These are phyloP conservation scores for Saprolegnia diclina DNA, from an alignment of 352 stramenopile genomes.

Conservation along the genomic window DNA sequence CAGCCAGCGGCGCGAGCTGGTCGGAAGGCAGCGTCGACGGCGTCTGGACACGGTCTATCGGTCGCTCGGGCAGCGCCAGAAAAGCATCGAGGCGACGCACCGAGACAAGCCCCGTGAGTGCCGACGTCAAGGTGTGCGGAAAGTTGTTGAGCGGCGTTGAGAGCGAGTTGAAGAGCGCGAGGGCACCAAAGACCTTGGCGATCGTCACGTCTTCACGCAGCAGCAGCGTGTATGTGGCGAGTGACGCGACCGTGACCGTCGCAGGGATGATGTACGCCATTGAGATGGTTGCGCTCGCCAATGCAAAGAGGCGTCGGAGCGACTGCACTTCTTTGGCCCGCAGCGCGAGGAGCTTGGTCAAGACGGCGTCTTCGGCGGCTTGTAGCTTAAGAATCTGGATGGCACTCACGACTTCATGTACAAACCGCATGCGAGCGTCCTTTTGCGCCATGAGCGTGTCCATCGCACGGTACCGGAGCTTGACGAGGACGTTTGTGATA, in stretches of 20 bases:
- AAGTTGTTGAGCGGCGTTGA: constrained; percentile 38
- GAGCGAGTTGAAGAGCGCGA: constrained; percentile 52
- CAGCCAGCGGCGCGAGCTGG: not conserved
- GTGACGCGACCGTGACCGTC: constrained; percentile 44
- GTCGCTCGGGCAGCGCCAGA: constrained; percentile 29
- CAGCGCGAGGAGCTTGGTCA: constrained; percentile 46
- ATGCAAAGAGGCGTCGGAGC: constrained; percentile 47
- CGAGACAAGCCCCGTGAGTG: constrained; percentile 41
- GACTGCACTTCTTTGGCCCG: constrained; percentile 41
- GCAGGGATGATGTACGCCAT: constrained; percentile 41
- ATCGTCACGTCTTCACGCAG: constrained; percentile 39
- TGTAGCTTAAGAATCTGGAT: constrained; percentile 95
- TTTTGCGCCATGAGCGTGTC: constrained; percentile 35
- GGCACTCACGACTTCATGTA: constrained; percentile 56
- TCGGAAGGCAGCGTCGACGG: not conserved
- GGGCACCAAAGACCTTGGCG: constrained; percentile 58
- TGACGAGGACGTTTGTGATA: constrained; percentile 39
- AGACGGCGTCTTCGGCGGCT: constrained; percentile 88
- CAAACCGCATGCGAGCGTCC: constrained; percentile 50
- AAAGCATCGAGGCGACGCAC: constrained; percentile 36
- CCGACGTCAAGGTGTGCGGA: constrained; percentile 34
- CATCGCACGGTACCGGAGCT: constrained; percentile 33
- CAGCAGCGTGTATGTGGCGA: constrained; percentile 43
- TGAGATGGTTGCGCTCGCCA: constrained; percentile 38
- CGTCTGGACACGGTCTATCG: constrained; percentile 5